Percentiles rank a stretch among this genome's conserved stretches.
phyloP scores from a whole-genome alignment of 2,329 filamentous ascomycete species.

The Trichoderma lentiforme region DNA sequence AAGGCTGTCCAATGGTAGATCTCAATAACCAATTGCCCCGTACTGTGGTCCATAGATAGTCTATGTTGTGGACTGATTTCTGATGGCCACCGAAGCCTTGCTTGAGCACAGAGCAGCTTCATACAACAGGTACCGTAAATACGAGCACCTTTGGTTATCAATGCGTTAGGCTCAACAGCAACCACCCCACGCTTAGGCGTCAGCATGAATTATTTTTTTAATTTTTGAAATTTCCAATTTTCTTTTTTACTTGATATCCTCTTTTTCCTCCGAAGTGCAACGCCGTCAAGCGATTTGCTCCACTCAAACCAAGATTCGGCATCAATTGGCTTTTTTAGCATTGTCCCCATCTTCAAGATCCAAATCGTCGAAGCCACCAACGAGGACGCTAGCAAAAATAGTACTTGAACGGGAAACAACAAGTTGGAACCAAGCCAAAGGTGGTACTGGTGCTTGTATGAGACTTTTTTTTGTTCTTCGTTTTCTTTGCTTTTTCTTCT shows the following conservation, averaged over 20 bases:
- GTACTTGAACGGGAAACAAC: not conserved
- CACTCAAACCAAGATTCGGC: not conserved
- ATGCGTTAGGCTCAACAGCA: not conserved
- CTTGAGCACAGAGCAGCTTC: not conserved
- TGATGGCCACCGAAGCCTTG: not conserved
- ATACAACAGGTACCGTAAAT: not conserved
- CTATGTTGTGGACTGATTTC: not conserved
- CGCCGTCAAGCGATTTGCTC: not conserved
- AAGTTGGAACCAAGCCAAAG: not conserved
- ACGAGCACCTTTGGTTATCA: not conserved
- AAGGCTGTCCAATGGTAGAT: not conserved
- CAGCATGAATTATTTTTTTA: not conserved
- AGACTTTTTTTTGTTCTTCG: not conserved
- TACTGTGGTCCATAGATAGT: not conserved
- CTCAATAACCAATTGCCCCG: not conserved
- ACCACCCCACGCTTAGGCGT: not conserved
- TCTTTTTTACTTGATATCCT: not conserved
- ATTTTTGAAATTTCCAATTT: not conserved
- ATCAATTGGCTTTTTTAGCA: not conserved
- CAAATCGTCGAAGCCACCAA: constrained; percentile 6
- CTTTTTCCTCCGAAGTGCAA: not conserved
- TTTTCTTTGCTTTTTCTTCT: not conserved
- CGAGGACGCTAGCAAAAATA: not conserved
- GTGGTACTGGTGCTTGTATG: not conserved
- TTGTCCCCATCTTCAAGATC: not conserved